Conservation (phyloP, 2,329 filamentous ascomycete genomes). For the Fusarium pininemorale region DNA sequence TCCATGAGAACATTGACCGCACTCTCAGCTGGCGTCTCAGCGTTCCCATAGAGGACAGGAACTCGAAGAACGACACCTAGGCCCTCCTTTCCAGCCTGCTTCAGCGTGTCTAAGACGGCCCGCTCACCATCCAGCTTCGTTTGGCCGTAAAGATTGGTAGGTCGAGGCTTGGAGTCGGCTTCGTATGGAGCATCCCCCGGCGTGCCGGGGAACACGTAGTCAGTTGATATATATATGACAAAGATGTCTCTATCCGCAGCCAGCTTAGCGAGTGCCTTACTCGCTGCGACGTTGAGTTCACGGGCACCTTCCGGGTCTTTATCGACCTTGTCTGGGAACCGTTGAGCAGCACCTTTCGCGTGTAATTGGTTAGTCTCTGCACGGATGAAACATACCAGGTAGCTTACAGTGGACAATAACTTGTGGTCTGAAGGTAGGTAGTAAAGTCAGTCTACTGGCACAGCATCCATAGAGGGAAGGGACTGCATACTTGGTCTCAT, state of each 20-base stretch:
- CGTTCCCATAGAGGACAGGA: slow-evolving; percentile 85
- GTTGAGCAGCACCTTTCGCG: slow-evolving; percentile 78
- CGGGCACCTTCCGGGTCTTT: slow-evolving; percentile 79
- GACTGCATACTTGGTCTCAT: slow-evolving; percentile 60
- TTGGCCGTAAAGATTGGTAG: slow-evolving; percentile 79
- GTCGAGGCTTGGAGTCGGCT: slow-evolving; percentile 67
- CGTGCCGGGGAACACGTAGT: slow-evolving; percentile 80
- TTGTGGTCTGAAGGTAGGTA: slow-evolving; percentile 63
- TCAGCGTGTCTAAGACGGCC: slow-evolving; percentile 72
- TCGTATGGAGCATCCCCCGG: slow-evolving; percentile 87
- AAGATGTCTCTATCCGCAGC: slow-evolving; percentile 69
- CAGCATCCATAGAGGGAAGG: not conserved
- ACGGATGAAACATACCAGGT: not conserved
- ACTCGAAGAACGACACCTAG: slow-evolving; percentile 78
- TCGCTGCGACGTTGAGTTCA: slow-evolving; percentile 78
- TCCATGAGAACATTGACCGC: slow-evolving; percentile 86
- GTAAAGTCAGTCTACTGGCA: slow-evolving; percentile 6
- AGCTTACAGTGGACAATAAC: slow-evolving; percentile 82
- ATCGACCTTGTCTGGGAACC: slow-evolving; percentile 87
- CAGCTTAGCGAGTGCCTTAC: slow-evolving; percentile 70
- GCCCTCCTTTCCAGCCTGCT: slow-evolving; percentile 58
- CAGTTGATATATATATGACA: slow-evolving; percentile 82
- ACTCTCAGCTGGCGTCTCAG: slow-evolving; percentile 75
- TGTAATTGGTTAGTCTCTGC: slow-evolving; percentile 25
- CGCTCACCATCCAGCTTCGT: slow-evolving; percentile 68